A percentile compares a stretch with the other conserved stretches of the same genome.
phyloP scores from a whole-genome alignment of 352 stramenopile genomes.

The Phytophthora pinifolia region DNA sequence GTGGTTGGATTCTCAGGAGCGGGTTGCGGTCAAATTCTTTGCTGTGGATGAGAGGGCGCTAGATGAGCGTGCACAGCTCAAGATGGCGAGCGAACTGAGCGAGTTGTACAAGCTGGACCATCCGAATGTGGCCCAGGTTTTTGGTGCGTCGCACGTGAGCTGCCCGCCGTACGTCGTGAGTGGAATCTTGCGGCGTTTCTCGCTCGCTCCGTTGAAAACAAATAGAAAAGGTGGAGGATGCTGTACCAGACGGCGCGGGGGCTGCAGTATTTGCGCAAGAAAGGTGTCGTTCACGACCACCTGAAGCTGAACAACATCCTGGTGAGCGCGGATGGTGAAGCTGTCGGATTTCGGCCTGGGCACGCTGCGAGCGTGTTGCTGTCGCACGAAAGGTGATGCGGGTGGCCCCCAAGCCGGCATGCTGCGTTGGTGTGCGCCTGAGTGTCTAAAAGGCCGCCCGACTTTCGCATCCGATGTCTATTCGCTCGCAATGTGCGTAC shows the following conservation, averaged over 20 bases:
- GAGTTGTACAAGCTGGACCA: conserved; percentile 28
- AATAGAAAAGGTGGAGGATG: conserved; percentile 19
- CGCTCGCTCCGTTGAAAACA: neutral
- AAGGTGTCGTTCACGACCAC: neutral
- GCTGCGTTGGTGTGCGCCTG: neutral
- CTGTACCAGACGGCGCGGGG: conserved; percentile 16
- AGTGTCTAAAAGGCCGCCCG: neutral
- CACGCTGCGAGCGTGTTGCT: neutral
- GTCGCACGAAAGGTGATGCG: no score
- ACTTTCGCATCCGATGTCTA: no score
- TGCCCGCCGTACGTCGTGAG: conserved; percentile 27
- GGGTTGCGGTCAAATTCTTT: conserved; percentile 36
- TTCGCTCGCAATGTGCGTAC: no score
- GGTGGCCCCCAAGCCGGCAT: no score
- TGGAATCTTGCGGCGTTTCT: conserved; percentile 24
- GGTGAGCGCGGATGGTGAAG: neutral
- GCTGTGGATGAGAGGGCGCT: conserved; percentile 7
- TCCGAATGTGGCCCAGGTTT: conserved; percentile 31
- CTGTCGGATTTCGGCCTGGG: neutral
- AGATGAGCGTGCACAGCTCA: no score
- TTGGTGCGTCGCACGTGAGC: conserved; percentile 34
- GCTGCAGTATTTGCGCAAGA: neutral
- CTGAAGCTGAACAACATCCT: conserved; percentile 1
- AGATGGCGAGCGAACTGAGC: neutral
- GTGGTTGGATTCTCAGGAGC: conserved; percentile 1